Conservation (phyloP, 345 rosid species). For the Gossypium stocksii region DNA sequence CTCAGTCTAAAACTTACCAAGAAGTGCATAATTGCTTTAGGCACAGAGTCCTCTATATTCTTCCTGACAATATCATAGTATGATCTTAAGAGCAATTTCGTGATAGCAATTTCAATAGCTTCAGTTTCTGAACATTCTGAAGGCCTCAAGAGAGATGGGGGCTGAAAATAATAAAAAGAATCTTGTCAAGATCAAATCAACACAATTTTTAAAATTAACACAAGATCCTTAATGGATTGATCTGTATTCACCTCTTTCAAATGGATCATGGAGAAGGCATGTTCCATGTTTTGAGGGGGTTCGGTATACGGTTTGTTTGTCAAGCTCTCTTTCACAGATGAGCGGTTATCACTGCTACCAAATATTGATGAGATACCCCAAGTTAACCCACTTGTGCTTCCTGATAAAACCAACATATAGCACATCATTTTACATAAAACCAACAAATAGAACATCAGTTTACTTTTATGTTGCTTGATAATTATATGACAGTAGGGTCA, state of each 20-base stretch:
- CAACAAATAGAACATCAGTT: background rate
- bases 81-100: conserved; percentile 76
- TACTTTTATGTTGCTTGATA: background rate
- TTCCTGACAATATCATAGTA: conserved; percentile 94
- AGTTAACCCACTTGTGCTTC: conserved; percentile 43
- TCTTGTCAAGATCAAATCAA: conserved; percentile 15
- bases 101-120: conserved; percentile 66
- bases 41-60: conserved; percentile 81
- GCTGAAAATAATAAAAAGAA: conserved; percentile 43
- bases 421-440: conserved; percentile 14
- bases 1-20: conserved; percentile 45
- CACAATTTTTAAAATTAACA: background rate
- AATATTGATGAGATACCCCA: conserved; percentile 95
- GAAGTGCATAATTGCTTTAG: conserved; percentile 98
- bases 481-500: background rate
- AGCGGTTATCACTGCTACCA: conserved; percentile 64
- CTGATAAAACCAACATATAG: conserved; percentile 27
- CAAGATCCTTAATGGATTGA: conserved; percentile 11
- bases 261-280: conserved; percentile 68
- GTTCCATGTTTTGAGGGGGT: conserved; percentile 47
- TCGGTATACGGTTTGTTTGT: conserved; percentile 48
- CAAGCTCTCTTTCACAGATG: conserved; percentile 51
- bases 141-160: conserved; percentile 83
- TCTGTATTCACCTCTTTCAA: conserved; percentile 58
- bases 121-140: conserved; percentile 89